Base-by-base conservation (phyloP, 2,329 filamentous ascomycete species). In the Stagonosporopsis chrysanthemi region DNA sequence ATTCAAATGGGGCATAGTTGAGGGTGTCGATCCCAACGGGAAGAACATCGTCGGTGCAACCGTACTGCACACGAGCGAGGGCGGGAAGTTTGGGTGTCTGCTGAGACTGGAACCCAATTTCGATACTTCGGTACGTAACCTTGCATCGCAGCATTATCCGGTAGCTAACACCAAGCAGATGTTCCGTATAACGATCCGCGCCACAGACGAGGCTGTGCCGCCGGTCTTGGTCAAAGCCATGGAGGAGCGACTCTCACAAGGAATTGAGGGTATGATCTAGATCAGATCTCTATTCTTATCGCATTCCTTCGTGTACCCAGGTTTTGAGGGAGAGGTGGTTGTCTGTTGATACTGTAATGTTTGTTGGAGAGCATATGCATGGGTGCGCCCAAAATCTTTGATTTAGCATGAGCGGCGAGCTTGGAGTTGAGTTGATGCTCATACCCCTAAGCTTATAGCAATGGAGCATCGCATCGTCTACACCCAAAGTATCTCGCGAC, bases 81-180 rank as follows among this genome's bases (percentile, higher is more conserved):
- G 87, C 11, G 93, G 95, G 60, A 98, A 98, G 81, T 96, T 92
- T 79, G 95, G 95, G 29, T 98, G 95, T 80, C 80, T 99, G 73
- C 80, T 99, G 82, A 86, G 95, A 72, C 79, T 99, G 79, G 95
- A 99, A 83, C 95, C 95, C 60, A 99, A 99, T 79, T 94, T 93
- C 72, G 84, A 86, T 63, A 94, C 90, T 63, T 91, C 92, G 87
- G 95, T 97, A 84, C 80, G 88, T 79, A 41, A 24, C 22, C 28
- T 29, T 14, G 15, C 36, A n/a, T 15, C 12, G 6, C 6, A 22
- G 17, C 22, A 14, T 15, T 31, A 14, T n/a, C 22, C 49, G 24
- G 23, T 64, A 50, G 63, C 57, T 67, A 62, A 72, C 26, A 31
- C 26, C n/a, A 3, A 60, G 8, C 66, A 97, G 95, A 97, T 97